phyloP scores from a whole-genome alignment of 73 alveolate genomes.

The Paramecium caudatum region DNA sequence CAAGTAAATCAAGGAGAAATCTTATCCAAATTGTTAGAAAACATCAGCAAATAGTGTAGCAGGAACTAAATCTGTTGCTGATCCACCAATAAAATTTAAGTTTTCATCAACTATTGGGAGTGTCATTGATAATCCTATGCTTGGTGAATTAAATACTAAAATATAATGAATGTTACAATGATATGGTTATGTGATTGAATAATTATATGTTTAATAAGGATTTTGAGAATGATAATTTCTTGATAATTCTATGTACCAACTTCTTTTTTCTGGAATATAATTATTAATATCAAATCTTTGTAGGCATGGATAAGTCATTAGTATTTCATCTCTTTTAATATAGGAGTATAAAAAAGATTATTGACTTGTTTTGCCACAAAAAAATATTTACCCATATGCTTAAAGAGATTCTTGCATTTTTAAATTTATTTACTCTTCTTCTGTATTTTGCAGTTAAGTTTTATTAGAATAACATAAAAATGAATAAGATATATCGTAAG shows the following conservation, averaged over 20 bases:
- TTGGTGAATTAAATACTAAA: neutral
- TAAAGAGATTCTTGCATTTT: neutral
- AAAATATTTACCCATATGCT: neutral
- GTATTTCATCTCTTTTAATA: neutral
- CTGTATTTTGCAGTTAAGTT: neutral
- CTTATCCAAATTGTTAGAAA: neutral
- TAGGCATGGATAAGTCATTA: slow-evolving; percentile 30
- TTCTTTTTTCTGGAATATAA: neutral
- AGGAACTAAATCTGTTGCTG: neutral
- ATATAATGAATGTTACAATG: neutral
- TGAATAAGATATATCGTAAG: neutral
- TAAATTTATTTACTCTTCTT: neutral
- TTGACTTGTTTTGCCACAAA: neutral
- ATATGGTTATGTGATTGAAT: neutral
- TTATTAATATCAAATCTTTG: neutral
- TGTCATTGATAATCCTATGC: neutral
- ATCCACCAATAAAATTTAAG: neutral
- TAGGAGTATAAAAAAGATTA: neutral
- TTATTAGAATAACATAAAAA: neutral
- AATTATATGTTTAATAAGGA: neutral
- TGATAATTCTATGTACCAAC: neutral
- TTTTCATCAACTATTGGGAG: slow-evolving; percentile 29
- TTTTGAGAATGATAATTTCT: neutral
- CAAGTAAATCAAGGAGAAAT: neutral
- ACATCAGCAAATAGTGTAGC: neutral